Base-by-base conservation (phyloP, 1,284 basidiomycete species). In the Malassezia globosa region DNA sequence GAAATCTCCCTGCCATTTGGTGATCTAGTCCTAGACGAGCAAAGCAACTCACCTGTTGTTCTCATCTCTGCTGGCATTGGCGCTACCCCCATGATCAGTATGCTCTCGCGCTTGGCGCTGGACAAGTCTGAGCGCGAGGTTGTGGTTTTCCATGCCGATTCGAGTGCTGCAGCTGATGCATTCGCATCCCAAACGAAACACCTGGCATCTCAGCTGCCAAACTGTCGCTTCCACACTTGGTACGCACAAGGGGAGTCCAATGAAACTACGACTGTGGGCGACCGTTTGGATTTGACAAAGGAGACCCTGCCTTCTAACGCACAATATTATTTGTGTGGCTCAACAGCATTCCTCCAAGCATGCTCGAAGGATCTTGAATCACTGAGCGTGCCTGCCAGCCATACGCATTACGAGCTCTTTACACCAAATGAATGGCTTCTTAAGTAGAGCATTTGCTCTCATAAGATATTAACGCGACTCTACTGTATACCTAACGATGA, bases 341-440 rank as follows among this genome's bases (percentile, higher is more conserved):
- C 27, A 6, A 35, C 18, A 2, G 24, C 16, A 2, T 50, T 50
- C 37, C 29, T 50, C 7, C 31, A 50, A 37, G 33, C 23, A 8
- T 18, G 33, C n/a, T 33, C 40, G 14, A 26, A 38, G 10, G 27
- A n/a, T 10, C 16, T 49, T 13, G 22, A 44, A 18, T 22, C 19
- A 13, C 23, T 16, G 5, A 16, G 33, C 11, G 25, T 49, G 5
- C 21, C 25, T 16, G 19, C n/a, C 7, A 22, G 19, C 8, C 10
- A 21, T 3, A 37, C 44, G 5, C 26, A 49, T n/a, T 49, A 38
- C 27, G 48, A 49, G 18, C 41, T 49, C 5, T 49, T 49, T 26
- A 14, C 36, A 7, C 48, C 48, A 3, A 49, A 49, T 19, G 48
- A 49, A 29, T 49, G 48, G 48, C 48, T 49, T 11, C 8, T 43